Evolutionary conservation across 2,329 filamentous ascomycete species (phyloP).

Genomic region (Fusarium sp.): DNA sequence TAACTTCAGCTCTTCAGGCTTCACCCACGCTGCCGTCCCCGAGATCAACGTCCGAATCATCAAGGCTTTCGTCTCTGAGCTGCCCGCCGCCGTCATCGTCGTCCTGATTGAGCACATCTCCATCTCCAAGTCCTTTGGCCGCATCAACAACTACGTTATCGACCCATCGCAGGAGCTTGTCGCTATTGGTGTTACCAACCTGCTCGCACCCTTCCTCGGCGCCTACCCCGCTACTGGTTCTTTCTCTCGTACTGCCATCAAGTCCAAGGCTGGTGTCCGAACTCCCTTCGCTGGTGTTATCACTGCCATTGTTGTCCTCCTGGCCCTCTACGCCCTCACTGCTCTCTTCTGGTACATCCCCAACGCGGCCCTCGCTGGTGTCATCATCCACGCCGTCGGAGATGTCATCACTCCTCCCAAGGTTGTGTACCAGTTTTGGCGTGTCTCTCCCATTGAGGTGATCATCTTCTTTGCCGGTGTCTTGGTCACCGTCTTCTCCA

Average conservation of each 20-base stretch:
- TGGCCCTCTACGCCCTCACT: slow-evolving; percentile 86
- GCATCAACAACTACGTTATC: slow-evolving; percentile 85
- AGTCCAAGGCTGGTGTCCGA: slow-evolving; percentile 93
- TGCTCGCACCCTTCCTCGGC: slow-evolving; percentile 82
- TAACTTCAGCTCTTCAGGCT: slow-evolving; percentile 59
- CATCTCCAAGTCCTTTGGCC: slow-evolving; percentile 84
- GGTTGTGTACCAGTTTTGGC: slow-evolving; percentile 89
- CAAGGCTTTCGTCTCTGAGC: slow-evolving; percentile 70
- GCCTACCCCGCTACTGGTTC: slow-evolving; percentile 90
- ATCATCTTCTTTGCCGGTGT: slow-evolving; percentile 89
- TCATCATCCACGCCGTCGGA: slow-evolving; percentile 92
- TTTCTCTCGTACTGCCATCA: slow-evolving; percentile 92
- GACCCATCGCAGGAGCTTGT: slow-evolving; percentile 84
- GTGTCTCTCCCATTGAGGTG: slow-evolving; percentile 84
- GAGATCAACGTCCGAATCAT: slow-evolving; percentile 71
- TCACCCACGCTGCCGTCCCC: slow-evolving; percentile 77
- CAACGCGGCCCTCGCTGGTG: slow-evolving; percentile 77
- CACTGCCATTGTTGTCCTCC: slow-evolving; percentile 82
- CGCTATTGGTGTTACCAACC: slow-evolving; percentile 80
- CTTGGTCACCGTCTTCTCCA: slow-evolving; percentile 82
- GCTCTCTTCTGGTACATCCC: slow-evolving; percentile 92
- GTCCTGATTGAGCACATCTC: slow-evolving; percentile 85
- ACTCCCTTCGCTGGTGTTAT: slow-evolving; percentile 92
- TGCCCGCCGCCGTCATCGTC: slow-evolving; percentile 82
- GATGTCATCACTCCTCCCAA: slow-evolving; percentile 88